Evolutionary conservation across 768 basidiomycete species (phyloP).

Genomic region (Boletus huronensis): DNA sequence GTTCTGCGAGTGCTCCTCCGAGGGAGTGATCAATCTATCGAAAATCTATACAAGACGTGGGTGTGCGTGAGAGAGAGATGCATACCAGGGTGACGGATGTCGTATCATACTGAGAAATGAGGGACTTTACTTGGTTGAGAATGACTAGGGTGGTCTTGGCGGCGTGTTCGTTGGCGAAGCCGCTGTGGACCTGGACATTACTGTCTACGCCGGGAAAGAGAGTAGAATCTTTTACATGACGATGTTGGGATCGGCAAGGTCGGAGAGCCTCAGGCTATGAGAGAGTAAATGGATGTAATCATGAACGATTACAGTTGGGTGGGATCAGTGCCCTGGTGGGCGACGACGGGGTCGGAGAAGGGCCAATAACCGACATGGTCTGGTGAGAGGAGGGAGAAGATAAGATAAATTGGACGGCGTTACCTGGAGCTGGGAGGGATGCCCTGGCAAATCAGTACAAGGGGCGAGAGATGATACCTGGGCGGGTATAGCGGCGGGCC

Average conservation of each 20-base stretch:
- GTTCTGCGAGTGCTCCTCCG: slow-evolving; percentile 50
- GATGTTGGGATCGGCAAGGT: slow-evolving; percentile 49
- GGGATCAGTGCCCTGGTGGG: slow-evolving; percentile 61
- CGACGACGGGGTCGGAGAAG: slow-evolving; percentile 48
- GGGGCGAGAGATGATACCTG: slow-evolving; percentile 42
- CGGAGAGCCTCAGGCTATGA: slow-evolving; percentile 43
- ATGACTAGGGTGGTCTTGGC: slow-evolving; percentile 44
- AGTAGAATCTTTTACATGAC: slow-evolving; percentile 33
- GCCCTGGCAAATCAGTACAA: slow-evolving; percentile 49
- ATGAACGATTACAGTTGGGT: slow-evolving; percentile 44
- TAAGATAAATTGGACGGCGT: slow-evolving; percentile 32
- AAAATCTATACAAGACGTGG: not conserved
- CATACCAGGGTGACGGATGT: slow-evolving; percentile 42
- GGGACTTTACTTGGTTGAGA: slow-evolving; percentile 39
- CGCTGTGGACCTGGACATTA: slow-evolving; percentile 46
- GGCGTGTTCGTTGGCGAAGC: slow-evolving; percentile 52
- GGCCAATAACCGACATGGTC: slow-evolving; percentile 48
- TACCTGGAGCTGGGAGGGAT: too few relatives aligned
- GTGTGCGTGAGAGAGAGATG: not conserved
- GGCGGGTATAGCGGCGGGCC: slow-evolving; percentile 2
- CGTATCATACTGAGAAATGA: slow-evolving; percentile 37
- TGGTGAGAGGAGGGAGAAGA: not conserved
- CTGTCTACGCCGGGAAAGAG: slow-evolving; percentile 55
- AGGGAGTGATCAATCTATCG: slow-evolving; percentile 47
- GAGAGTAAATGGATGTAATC: not conserved